Evolutionary conservation across 2,329 filamentous ascomycete genomes (phyloP).

Genomic region (Apiospora phragmitis): DNA sequence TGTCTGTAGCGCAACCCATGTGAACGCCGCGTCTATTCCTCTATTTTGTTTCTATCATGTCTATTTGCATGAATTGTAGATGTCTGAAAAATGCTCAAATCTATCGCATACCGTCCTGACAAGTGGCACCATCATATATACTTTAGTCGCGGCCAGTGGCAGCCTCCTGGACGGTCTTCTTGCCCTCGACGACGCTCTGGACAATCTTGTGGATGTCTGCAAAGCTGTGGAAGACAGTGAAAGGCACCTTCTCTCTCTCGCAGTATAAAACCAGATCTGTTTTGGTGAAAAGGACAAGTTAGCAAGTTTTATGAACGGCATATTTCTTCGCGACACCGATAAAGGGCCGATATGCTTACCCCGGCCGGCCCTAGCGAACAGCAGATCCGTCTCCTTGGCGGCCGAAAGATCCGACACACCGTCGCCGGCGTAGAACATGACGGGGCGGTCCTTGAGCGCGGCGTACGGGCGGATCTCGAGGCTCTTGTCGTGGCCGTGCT

Average conservation of each 20-base stretch:
- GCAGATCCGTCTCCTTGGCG: slow-evolving; percentile 85
- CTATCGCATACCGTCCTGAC: background rate
- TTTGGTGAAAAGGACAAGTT: slow-evolving; percentile 1
- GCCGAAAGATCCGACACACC: slow-evolving; percentile 92
- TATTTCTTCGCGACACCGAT: background rate
- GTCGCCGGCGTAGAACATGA: slow-evolving; percentile 92
- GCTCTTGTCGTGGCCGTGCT: slow-evolving; percentile 97
- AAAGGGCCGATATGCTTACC: slow-evolving; percentile 49
- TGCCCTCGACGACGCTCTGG: slow-evolving; percentile 74
- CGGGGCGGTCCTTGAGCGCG: slow-evolving; percentile 72
- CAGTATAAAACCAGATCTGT: slow-evolving; percentile 86
- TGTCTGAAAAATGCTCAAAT: background rate
- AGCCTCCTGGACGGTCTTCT: slow-evolving; percentile 68
- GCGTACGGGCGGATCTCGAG: slow-evolving; percentile 87
- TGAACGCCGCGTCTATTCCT: background rate
- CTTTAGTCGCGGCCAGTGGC: slow-evolving; percentile 47
- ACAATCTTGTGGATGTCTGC: slow-evolving; percentile 73
- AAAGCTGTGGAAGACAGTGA: slow-evolving; percentile 86
- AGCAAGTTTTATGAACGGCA: background rate
- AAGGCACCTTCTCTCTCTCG: slow-evolving; percentile 79
- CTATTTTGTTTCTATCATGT: background rate
- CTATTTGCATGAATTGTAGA: background rate
- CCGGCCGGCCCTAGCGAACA: slow-evolving; percentile 91
- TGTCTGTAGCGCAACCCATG: background rate
- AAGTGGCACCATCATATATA: background rate